phyloP scores from a whole-genome alignment of 2,329 filamentous ascomycete genomes.

The Aureobasidium pullulans region DNA sequence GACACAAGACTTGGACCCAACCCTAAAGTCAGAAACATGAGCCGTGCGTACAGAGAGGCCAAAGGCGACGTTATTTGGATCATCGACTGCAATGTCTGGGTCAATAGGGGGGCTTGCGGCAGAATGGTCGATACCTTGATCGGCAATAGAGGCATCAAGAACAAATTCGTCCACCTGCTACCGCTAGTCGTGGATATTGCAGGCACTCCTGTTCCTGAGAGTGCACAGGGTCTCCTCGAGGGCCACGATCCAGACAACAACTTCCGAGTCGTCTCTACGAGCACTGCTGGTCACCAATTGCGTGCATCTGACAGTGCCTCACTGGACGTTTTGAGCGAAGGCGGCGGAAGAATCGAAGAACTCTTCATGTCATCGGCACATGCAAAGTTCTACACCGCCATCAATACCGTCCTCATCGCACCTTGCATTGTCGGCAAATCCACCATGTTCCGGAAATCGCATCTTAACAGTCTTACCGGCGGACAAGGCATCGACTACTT shows the following conservation, averaged over 20 bases:
- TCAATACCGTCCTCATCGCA: slow-evolving; percentile 84
- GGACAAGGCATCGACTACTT: slow-evolving; percentile 81
- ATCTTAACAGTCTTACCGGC: slow-evolving; percentile 66
- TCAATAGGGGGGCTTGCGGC: slow-evolving; percentile 67
- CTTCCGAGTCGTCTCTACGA: slow-evolving; percentile 18
- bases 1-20: slow-evolving; percentile 67
- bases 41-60: slow-evolving; percentile 81
- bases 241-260: slow-evolving; percentile 3
- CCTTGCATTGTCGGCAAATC: slow-evolving; percentile 95
- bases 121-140: slow-evolving; percentile 84
- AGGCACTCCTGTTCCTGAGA: slow-evolving; percentile 22
- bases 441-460: slow-evolving; percentile 94
- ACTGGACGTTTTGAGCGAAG: slow-evolving; percentile 26
- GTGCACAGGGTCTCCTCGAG: slow-evolving; percentile 20
- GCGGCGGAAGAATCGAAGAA: slow-evolving; percentile 83
- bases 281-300: slow-evolving; percentile 19
- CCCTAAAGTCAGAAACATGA: slow-evolving; percentile 97
- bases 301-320: neutral
- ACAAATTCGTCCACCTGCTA: slow-evolving; percentile 93
- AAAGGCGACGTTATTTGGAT: slow-evolving; percentile 88
- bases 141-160: slow-evolving; percentile 52
- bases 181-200: slow-evolving; percentile 75
- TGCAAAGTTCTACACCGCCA: slow-evolving; percentile 95
- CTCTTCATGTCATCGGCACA: slow-evolving; percentile 90
- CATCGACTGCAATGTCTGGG: slow-evolving; percentile 94